A percentile compares a stretch with the other conserved stretches of the same genome.
Evolutionary conservation across 169 alveolate genomes (phyloP).

Genomic region (Cryptosporidium felis): DNA sequence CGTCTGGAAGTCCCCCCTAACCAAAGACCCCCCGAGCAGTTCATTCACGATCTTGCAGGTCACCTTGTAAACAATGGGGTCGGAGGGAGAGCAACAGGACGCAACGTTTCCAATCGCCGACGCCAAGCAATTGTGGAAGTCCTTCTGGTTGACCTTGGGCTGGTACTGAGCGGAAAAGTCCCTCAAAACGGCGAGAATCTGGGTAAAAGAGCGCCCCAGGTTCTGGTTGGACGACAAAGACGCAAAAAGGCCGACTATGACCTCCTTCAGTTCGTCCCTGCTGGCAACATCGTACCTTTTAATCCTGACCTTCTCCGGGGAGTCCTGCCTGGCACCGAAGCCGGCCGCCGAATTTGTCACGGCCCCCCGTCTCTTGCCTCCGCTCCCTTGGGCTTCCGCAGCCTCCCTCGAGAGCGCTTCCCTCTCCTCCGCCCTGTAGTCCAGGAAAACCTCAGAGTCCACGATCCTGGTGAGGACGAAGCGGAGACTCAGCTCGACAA

Average conservation of each 20-base stretch:
- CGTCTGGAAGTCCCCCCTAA: not conserved
- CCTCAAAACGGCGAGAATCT: not conserved
- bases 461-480: slow-evolving; percentile 14
- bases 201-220: not conserved
- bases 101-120: slow-evolving; percentile 49
- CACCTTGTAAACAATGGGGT: slow-evolving; percentile 15
- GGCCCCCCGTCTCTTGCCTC: not conserved
- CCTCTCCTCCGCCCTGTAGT: not conserved
- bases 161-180: slow-evolving; percentile 17
- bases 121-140: slow-evolving; percentile 40
- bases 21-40: slow-evolving; percentile 22
- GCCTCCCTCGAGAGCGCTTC: not conserved
- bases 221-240: not conserved
- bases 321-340: not conserved
- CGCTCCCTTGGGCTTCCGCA: not conserved
- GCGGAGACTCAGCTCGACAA: not conserved
- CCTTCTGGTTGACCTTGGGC: slow-evolving; percentile 2
- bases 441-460: slow-evolving; percentile 22
- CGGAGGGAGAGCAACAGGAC: slow-evolving; percentile 47
- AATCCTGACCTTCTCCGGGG: slow-evolving; percentile 1
- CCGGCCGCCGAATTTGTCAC: not conserved
- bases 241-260: slow-evolving; percentile 2
- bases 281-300: slow-evolving; percentile 1
- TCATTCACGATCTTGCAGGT: slow-evolving; percentile 16
- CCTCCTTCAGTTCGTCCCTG: not conserved